These are phyloP conservation scores for Fistulifera solaris DNA, from an alignment of 108 stramenopile species.

Conservation along the genomic window DNA sequence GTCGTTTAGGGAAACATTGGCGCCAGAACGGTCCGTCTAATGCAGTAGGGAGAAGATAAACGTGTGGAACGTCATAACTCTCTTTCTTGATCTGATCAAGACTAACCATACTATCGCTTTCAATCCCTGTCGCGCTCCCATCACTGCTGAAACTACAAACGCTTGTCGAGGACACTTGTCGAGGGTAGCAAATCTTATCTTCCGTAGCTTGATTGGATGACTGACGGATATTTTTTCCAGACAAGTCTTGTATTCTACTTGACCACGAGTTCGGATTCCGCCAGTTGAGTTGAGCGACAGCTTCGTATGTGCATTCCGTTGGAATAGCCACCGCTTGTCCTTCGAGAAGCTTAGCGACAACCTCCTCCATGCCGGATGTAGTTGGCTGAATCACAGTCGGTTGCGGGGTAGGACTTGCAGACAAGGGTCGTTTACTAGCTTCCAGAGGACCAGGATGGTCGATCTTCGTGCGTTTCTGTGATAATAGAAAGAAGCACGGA, in stretches of 20 bases:
- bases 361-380: background rate
- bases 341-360: background rate
- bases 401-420: too few relatives aligned
- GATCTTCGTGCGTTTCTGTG: too few relatives aligned
- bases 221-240: background rate
- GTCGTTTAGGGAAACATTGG: slow-evolving; percentile 1
- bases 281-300: background rate
- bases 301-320: slow-evolving; percentile 14
- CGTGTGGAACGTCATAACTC: background rate
- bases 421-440: too few relatives aligned
- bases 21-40: slow-evolving; percentile 1
- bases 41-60: background rate
- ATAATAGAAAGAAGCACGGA: too few relatives aligned
- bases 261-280: background rate
- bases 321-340: slow-evolving; percentile 10
- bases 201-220: too few relatives aligned
- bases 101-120: too few relatives aligned
- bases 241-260: background rate
- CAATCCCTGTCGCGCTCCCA: too few relatives aligned
- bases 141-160: too few relatives aligned
- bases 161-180: too few relatives aligned
- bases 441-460: too few relatives aligned
- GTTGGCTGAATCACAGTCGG: slow-evolving; percentile 3
- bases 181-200: too few relatives aligned
- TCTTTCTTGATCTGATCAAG: too few relatives aligned